Base-by-base conservation (phyloP, 352 stramenopile species). In the Globisporangium echinulatum region DNA sequence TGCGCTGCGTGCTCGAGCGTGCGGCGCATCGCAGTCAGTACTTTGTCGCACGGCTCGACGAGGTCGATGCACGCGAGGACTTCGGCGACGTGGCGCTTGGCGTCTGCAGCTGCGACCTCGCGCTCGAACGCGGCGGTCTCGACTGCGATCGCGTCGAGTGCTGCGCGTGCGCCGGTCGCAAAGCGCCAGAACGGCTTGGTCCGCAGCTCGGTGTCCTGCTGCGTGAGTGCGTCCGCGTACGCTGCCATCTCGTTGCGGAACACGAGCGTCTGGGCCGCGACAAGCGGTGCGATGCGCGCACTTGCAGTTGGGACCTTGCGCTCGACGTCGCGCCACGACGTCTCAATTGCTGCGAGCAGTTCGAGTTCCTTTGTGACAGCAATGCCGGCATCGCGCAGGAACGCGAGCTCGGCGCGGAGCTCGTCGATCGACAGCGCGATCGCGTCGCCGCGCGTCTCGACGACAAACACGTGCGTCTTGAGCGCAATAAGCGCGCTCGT, bases 51-150 rank as follows among this genome's bases (percentile, higher is more conserved):
- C 3, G 80, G 72, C 58, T 96, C 82, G 51, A 98, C 88, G 11
- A 97, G 67, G 37, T 94, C 82, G 19, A 91, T 78, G 54, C 96
- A 97, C 61, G 97, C 94, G 63, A 98, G 89, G 47, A 98, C 97
- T 47, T 85, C 75, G 43, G 92, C 96, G 8, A 98, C 74, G 63
- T 98, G 86, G 11, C 76, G 75, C 59, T 92, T 96, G 10, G 84
- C 71, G 8, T 70, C 59, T n/a, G 81, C 84, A 4, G 60, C 25
- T 0, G 25, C 37, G 13, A 75, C 55, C 60, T 90, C 82, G 17
- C 72, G 59, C 46, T 76, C 66, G 40, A 77, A 66, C 8, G 57
- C 57, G 9, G 44, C 33, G 5, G 71, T 70, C 25, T 87, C 79
- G 51, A 78, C 64, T 14, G 40, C 54, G 14, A 93, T 78, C 19